phyloP scores from a whole-genome alignment of 768 basidiomycete species.

The Amanita polypyramis region DNA sequence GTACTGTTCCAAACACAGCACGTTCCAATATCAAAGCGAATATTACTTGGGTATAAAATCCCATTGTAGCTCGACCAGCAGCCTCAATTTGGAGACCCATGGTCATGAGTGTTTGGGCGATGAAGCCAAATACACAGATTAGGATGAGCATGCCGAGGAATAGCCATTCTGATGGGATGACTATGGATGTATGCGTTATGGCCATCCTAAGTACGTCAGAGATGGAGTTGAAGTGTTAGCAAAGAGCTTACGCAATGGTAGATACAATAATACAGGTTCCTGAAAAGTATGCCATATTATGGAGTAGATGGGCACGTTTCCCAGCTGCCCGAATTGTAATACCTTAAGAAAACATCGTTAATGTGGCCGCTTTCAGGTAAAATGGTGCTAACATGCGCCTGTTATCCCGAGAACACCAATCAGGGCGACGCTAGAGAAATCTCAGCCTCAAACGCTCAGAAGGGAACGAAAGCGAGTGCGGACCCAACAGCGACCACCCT shows the following conservation, averaged over 20 bases:
- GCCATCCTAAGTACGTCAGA: slow-evolving; percentile 28
- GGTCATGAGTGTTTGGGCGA: slow-evolving; percentile 30
- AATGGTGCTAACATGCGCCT: slow-evolving; percentile 42
- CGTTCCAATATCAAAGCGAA: slow-evolving; percentile 4
- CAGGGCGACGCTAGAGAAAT: slow-evolving; percentile 39
- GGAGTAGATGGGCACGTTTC: slow-evolving; percentile 63
- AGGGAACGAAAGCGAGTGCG: slow-evolving; percentile 8
- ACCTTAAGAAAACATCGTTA: slow-evolving; percentile 15
- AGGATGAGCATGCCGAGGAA: slow-evolving; percentile 37
- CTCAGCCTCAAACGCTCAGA: neutral
- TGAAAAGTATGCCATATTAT: slow-evolving; percentile 61
- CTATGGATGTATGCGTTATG: slow-evolving; percentile 24
- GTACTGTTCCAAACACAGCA: neutral
- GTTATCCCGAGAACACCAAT: slow-evolving; percentile 53
- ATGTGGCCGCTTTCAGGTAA: too few relatives aligned
- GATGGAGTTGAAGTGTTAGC: neutral
- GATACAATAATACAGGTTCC: slow-evolving; percentile 37
- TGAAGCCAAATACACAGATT: slow-evolving; percentile 43
- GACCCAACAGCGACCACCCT: slow-evolving; percentile 54
- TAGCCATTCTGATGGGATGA: slow-evolving; percentile 32
- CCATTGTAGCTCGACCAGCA: slow-evolving; percentile 49
- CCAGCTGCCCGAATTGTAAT: slow-evolving; percentile 55
- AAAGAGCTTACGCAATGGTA: slow-evolving; percentile 19
- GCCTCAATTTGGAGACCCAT: slow-evolving; percentile 53
- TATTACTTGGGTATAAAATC: slow-evolving; percentile 30